Evolutionary conservation across 1,284 basidiomycete species (phyloP), one percentile per base, ranked within the genome.

Genomic region (Leccinum ponderosum): DNA sequence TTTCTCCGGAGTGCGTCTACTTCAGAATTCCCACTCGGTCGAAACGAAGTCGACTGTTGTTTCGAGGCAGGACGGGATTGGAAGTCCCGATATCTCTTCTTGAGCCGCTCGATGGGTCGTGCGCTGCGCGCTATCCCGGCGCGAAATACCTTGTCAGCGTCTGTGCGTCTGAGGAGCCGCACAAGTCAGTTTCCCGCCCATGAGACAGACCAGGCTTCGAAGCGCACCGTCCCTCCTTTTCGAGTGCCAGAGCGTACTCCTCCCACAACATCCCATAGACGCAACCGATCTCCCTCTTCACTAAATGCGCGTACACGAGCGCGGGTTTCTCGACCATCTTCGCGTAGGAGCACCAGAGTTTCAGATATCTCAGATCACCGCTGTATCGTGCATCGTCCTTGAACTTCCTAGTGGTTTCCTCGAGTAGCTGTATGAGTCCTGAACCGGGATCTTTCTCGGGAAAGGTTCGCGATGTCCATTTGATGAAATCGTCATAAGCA

Each of bases 321-420:
- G 74, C 73, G 3, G 80, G 73, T 64, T 78, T 78, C 65, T 86
- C 81, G 25, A 91, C 82, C 65, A 87, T 83, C 53, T 84, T 83
- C 2, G 93, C 87, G 72, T 95, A 95, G 62, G 90, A 79, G 15
- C 88, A 85, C 95, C 95, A 97, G 33, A 97, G 76, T 73, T 91
- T 92, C 54, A 98, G 82, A 75, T 98, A 97, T 44, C 96, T 84
- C 58, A 92, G 77, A 78, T 98, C 96, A 64, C 89, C 87, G 69
- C 87, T 87, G 77, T 97, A 98, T 29, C 87, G 79, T 35, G 83
- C 79, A 69, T 96, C 93, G 27, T 86, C 83, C 62, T 90, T 86
- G 73, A 98, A 97, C 56, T 86, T 83, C 22, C 89, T 79, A 0
- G 91, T 93, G 0, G 87, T 86, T 64, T 88, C 84, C 66, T 95